A percentile compares a stretch with the other conserved stretches of the same genome.
These are phyloP conservation scores for Calonectria ilicicola DNA, from an alignment of 2,329 filamentous ascomycete genomes.

Conservation along the genomic window DNA sequence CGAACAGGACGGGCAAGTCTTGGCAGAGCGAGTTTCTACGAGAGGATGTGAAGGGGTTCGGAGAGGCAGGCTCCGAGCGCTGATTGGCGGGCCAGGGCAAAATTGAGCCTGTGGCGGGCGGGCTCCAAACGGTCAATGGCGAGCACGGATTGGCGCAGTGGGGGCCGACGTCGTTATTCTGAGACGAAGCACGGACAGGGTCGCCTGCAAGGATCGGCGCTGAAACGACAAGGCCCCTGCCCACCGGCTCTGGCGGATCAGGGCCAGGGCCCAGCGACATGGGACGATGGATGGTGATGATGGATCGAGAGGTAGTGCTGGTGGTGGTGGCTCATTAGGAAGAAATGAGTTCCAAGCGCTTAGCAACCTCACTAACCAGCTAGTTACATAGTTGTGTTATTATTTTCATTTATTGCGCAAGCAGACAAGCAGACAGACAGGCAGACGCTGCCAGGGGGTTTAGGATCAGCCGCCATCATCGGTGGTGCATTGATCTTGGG, in stretches of 20 bases:
- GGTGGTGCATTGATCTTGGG: background rate
- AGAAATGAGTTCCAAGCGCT: background rate
- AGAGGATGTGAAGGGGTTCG: background rate
- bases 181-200: constrained; percentile 24
- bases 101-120: background rate
- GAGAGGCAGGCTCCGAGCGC: background rate
- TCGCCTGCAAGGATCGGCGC: constrained; percentile 6
- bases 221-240: constrained; percentile 15
- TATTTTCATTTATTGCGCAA: no score
- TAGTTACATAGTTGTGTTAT: background rate
- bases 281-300: background rate
- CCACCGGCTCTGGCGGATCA: background rate
- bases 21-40: background rate
- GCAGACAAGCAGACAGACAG: no score
- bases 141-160: constrained; percentile 3
- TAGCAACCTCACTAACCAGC: no score
- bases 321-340: background rate
- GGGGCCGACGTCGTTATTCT: constrained; percentile 23
- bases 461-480: background rate
- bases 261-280: background rate
- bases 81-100: background rate
- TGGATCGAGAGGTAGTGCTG: background rate
- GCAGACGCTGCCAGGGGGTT: background rate
- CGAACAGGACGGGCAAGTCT: background rate
- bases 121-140: background rate